Evolutionary conservation across 495 filamentous ascomycete genomes (phyloP).

Genomic region (Rostrohypoxylon terebratum): DNA sequence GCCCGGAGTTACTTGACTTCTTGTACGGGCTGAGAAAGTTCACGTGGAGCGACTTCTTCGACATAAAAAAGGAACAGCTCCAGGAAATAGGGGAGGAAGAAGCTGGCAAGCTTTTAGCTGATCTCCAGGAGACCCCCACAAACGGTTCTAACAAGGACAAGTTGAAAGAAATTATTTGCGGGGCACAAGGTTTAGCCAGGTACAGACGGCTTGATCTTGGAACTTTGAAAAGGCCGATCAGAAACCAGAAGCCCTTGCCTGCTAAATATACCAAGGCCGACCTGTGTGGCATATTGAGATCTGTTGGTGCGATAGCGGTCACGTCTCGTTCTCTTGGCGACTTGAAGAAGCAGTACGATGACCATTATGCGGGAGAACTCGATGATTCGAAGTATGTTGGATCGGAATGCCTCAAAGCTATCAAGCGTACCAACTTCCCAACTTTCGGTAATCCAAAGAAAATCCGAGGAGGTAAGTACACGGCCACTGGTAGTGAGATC

Average conservation of each 20-base stretch:
- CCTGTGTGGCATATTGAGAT: not conserved
- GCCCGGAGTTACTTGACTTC: not conserved
- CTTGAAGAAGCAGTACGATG: not conserved
- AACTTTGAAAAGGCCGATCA: not conserved
- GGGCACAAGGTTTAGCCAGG: not conserved
- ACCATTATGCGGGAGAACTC: not conserved
- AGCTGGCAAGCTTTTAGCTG: constrained; percentile 6
- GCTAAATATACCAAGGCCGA: not conserved
- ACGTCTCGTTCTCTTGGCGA: not conserved
- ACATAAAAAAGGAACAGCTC: not conserved
- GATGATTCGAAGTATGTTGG: not conserved
- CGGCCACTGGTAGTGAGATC: constrained; percentile 20
- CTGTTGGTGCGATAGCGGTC: not conserved
- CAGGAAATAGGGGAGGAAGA: constrained; percentile 11
- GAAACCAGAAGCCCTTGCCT: not conserved
- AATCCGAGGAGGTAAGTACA: constrained; percentile 29
- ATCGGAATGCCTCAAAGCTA: not conserved
- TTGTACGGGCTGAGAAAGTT: not conserved
- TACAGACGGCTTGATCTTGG: not conserved
- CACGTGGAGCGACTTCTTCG: constrained; percentile 29
- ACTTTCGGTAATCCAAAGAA: not conserved
- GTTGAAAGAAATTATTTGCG: constrained; percentile 7
- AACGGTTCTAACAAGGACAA: not conserved
- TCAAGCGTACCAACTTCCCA: not conserved
- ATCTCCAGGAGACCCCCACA: not conserved